These are phyloP conservation scores for Beauveria caledonica DNA, from an alignment of 2,329 filamentous ascomycete species.

Conservation along the genomic window DNA sequence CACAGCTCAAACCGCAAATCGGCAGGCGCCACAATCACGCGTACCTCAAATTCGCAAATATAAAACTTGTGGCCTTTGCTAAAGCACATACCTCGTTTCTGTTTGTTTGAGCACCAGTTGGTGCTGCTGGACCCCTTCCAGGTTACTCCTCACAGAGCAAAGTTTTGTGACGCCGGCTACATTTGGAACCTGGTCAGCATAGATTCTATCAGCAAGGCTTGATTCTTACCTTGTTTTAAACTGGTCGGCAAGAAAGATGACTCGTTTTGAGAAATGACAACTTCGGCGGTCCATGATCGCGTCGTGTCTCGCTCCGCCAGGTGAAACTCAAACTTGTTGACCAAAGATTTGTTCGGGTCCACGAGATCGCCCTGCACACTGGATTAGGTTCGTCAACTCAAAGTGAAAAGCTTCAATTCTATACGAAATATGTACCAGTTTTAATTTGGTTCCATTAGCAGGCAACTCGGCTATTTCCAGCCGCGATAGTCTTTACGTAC, in stretches of 20 bases:
- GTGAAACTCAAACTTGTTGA: constrained; percentile 26
- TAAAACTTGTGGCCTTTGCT: constrained; percentile 29
- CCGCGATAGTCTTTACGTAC: too few relatives aligned
- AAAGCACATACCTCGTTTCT: constrained; percentile 27
- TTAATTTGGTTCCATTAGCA: too few relatives aligned
- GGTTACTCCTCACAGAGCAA: constrained; percentile 33
- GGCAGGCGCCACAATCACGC: constrained; percentile 46
- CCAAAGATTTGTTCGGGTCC: constrained; percentile 26
- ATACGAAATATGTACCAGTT: too few relatives aligned
- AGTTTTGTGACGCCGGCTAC: constrained; percentile 30
- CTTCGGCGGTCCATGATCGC: constrained; percentile 29
- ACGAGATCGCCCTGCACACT: constrained; percentile 29
- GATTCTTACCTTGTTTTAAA: constrained; percentile 27
- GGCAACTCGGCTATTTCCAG: too few relatives aligned
- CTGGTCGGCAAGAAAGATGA: constrained; percentile 27
- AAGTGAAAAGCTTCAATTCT: too few relatives aligned
- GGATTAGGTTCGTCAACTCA: neutral
- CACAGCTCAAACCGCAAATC: constrained; percentile 42
- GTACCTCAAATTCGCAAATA: constrained; percentile 38
- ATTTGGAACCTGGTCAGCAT: neutral
- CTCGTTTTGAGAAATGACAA: constrained; percentile 33
- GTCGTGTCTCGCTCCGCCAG: constrained; percentile 25
- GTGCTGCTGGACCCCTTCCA: constrained; percentile 29
- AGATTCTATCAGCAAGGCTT: neutral
- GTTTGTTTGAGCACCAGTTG: constrained; percentile 30